Evolutionary conservation across 2,329 filamentous ascomycete genomes (phyloP).

Genomic region (Simplicillium sp.): DNA sequence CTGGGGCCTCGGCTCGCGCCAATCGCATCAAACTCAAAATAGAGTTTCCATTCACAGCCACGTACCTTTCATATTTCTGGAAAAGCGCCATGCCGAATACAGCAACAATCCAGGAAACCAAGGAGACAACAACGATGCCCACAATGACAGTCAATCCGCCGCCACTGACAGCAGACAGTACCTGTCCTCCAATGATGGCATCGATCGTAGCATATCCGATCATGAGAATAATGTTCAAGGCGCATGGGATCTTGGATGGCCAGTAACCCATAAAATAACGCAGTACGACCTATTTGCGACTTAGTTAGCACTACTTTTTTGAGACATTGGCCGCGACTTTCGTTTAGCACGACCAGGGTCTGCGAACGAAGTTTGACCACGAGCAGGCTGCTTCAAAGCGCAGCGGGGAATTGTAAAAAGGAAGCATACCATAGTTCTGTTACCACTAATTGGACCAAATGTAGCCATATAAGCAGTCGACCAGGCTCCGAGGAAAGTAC

Average conservation of each 20-base stretch:
- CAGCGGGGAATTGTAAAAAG: no score
- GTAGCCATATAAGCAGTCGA: constrained; percentile 71
- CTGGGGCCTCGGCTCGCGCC: no score
- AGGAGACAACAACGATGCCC: constrained; percentile 65
- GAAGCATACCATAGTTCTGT: constrained; percentile 58
- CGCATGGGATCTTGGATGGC: constrained; percentile 20
- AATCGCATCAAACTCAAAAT: no score
- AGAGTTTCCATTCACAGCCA: not conserved
- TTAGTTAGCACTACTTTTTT: not conserved
- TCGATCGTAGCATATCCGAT: constrained; percentile 75
- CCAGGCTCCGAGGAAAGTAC: constrained; percentile 64
- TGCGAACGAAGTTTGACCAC: not conserved
- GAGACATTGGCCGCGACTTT: not conserved
- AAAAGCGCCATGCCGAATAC: constrained; percentile 44
- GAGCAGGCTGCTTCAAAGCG: not conserved
- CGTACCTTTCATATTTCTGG: constrained; percentile 57
- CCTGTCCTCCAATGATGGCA: constrained; percentile 68
- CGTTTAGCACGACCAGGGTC: not conserved
- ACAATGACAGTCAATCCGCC: constrained; percentile 58
- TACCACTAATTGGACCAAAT: constrained; percentile 64
- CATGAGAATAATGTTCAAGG: constrained; percentile 44
- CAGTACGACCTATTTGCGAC: constrained; percentile 41
- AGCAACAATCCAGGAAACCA: constrained; percentile 66
- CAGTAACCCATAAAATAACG: constrained; percentile 68
- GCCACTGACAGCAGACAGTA: constrained; percentile 63